phyloP scores from a whole-genome alignment of 1,139 yeast species.

The Meyerozyma carpophila region DNA sequence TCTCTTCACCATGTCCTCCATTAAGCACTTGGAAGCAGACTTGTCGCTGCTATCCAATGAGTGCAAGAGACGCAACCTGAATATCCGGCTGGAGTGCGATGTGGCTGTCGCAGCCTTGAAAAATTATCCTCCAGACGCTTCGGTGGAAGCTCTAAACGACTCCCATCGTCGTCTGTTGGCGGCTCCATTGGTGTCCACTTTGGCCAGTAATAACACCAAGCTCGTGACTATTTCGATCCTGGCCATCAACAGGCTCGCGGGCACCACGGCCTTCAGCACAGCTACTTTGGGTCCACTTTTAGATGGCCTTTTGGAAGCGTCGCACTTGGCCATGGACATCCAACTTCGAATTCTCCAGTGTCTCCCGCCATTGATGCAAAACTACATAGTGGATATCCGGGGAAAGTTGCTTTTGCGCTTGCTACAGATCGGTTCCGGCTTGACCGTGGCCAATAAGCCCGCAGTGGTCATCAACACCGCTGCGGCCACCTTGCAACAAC shows the following conservation, averaged over 20 bases:
- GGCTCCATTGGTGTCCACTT: conserved; percentile 67
- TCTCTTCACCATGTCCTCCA: conserved; percentile 9
- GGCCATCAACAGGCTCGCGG: conserved; percentile 55
- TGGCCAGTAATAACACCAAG: conserved; percentile 71
- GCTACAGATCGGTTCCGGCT: conserved; percentile 64
- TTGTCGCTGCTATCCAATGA: conserved; percentile 58
- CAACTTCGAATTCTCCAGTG: conserved; percentile 86
- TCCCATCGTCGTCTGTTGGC: conserved; percentile 48
- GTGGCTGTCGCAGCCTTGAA: conserved; percentile 48
- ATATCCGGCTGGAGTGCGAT: conserved; percentile 64
- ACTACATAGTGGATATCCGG: conserved; percentile 50
- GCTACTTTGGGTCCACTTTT: conserved; percentile 51
- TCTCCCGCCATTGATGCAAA: conserved; percentile 68
- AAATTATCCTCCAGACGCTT: conserved; percentile 13
- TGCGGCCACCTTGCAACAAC: conserved; percentile 85
- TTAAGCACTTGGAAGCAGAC: conserved; percentile 50
- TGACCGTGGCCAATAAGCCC: conserved; percentile 64
- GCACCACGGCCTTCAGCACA: conserved; percentile 11
- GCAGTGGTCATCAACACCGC: conserved; percentile 88
- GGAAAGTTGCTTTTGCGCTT: conserved; percentile 55
- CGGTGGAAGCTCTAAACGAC: conserved; percentile 20
- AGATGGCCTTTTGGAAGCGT: conserved; percentile 66
- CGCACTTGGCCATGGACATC: conserved; percentile 72
- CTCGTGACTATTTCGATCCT: conserved; percentile 68
- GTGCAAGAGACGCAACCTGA: conserved; percentile 63